Conservation (phyloP, 495 filamentous ascomycete species). For the Talaromyces adpressus region DNA sequence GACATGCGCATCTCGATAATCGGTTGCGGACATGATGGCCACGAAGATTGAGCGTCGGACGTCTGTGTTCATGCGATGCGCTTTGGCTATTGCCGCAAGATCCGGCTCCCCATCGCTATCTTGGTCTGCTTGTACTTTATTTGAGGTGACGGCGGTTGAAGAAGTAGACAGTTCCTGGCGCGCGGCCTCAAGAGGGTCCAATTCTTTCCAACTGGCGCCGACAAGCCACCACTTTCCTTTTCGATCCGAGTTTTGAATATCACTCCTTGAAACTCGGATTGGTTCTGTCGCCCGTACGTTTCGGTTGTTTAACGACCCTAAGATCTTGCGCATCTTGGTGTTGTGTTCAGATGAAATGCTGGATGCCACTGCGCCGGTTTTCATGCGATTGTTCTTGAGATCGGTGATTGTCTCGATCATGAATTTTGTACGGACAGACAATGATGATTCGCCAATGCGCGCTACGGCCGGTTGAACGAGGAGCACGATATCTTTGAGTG, state of each 20-base stretch:
- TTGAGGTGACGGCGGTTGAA: constrained; percentile 11
- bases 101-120: constrained; percentile 55
- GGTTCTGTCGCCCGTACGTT: constrained; percentile 70
- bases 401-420: constrained; percentile 97
- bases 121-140: constrained; percentile 16
- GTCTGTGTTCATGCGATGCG: constrained; percentile 92
- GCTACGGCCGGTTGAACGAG: constrained; percentile 66
- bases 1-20: constrained; percentile 75
- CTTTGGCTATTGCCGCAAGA: constrained; percentile 64
- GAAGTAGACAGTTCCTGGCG: constrained; percentile 17
- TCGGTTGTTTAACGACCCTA: constrained; percentile 66
- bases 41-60: constrained; percentile 89
- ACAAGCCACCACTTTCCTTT: constrained; percentile 98
- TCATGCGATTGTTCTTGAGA: constrained; percentile 88
- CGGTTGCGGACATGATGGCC: constrained; percentile 71
- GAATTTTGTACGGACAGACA: constrained; percentile 88
- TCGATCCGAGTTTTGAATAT: constrained; percentile 73
- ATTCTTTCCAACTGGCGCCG: constrained; percentile 77
- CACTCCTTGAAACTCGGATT: constrained; percentile 68
- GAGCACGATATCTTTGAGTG: constrained; percentile 85
- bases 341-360: constrained; percentile 66
- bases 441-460: constrained; percentile 55
- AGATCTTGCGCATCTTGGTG: constrained; percentile 74
- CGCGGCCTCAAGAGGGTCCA: constrained; percentile 33
- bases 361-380: constrained; percentile 56